Base-by-base conservation (phyloP, 345 rosid genomes). In the Abelmoschus esculentus region DNA sequence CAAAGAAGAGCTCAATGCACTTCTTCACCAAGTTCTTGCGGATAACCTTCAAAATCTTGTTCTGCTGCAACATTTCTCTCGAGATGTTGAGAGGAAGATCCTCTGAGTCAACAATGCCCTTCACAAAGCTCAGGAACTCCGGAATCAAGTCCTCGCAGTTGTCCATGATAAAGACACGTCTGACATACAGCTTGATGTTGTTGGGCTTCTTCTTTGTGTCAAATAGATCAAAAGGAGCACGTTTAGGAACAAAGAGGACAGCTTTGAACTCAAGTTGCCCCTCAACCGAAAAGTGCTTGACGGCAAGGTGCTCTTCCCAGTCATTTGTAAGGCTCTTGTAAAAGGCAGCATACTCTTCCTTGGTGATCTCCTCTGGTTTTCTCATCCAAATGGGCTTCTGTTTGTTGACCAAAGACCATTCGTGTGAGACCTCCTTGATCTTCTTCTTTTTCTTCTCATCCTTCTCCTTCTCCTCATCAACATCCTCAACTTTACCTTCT, bases 141-240 rank as follows among this genome's bases (percentile, higher is more conserved):
- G 97, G 97, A 44, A 91, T 91, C 73, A 91, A 47, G 66, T 91
- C 97, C 73, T 91, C 96, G 69, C 97, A 91, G 81, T 91, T 91
- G 83, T 91, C 97, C 97, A 91, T 91, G 83, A 91, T 89, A 57
- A 91, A 91, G 32, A 91, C 97, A 72, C 97, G 91, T 29, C 96
- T 89, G 5, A 91, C 97, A 70, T 91, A 91, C 11, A 91, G 87
- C 90, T 91, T 91, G 64, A 91, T 91, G 83, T 91, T 91, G 87
- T 91, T 91, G 2, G 87, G 90, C 83, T 91, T 91, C 89, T 91
- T 91, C 83, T 80, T 88, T 3, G 91, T 91, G 85, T 91, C 97
- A 66, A 91, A 91, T 7, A 91, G 91, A 72, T 91, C 97, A 18
- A 91, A 91, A 11, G 97, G 97, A 28, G 97, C 97, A 69, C 97